Conservation (phyloP, 305 asterid genomes). For the Andrographis paniculata region DNA sequence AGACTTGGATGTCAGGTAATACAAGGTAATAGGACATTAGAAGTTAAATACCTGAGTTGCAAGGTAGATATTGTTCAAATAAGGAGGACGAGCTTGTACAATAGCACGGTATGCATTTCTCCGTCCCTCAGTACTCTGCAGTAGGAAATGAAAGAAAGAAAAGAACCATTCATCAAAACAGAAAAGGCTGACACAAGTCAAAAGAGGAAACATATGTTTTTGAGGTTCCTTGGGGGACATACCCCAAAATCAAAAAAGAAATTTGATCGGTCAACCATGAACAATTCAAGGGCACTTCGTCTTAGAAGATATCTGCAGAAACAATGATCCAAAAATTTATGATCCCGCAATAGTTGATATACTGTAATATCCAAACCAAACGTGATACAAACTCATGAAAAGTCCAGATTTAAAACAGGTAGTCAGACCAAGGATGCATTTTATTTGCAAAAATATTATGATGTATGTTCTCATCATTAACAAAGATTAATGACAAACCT, state of each 20-base stretch:
- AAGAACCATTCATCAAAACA: slow-evolving; percentile 13
- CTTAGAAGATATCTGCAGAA: slow-evolving; percentile 82
- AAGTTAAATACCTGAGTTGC: slow-evolving; percentile 86
- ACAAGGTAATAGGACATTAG: neutral
- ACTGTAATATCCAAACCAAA: neutral
- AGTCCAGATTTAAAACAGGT: neutral
- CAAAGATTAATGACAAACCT: neutral
- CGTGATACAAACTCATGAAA: neutral
- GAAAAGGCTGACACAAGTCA: neutral
- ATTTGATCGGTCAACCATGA: slow-evolving; percentile 97
- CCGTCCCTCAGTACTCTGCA: slow-evolving; percentile 80
- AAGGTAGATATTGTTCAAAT: slow-evolving; percentile 88
- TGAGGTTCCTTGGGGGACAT: slow-evolving; percentile 21
- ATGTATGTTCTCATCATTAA: neutral
- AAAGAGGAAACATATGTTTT: neutral
- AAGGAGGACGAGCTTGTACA: slow-evolving; percentile 97
- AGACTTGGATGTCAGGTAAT: neutral
- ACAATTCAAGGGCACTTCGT: slow-evolving; percentile 96
- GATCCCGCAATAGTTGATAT: neutral
- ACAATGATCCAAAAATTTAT: slow-evolving; percentile 5
- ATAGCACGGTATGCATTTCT: slow-evolving; percentile 92
- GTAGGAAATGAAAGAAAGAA: slow-evolving; percentile 1
- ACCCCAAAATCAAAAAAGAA: slow-evolving; percentile 99
- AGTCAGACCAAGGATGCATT: neutral
- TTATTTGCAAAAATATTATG: neutral